phyloP scores from a whole-genome alignment of 345 rosid genomes.

The Rhodamnia argentea region DNA sequence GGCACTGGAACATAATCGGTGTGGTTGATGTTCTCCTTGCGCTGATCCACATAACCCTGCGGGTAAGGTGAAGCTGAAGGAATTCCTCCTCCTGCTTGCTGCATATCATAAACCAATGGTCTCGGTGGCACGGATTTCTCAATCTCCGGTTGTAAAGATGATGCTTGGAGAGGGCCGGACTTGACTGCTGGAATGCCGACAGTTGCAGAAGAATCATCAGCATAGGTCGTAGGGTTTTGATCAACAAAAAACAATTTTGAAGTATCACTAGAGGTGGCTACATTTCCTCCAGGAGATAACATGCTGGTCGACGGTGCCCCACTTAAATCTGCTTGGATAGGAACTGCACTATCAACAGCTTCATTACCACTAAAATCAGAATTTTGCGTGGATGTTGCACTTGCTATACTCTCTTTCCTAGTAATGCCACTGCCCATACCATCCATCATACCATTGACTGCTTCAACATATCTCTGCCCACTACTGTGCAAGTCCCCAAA shows the following conservation, averaged over 20 bases:
- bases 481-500: constrained; percentile 40
- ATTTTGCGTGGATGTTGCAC: constrained; percentile 55
- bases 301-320: constrained; percentile 19
- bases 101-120: constrained; percentile 29
- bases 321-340: constrained; percentile 25
- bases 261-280: constrained; percentile 14
- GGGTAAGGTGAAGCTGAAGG: constrained; percentile 12
- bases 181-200: constrained; percentile 21
- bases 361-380: constrained; percentile 51
- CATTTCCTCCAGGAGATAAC: constrained; percentile 24
- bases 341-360: constrained; percentile 25
- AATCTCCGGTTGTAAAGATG: constrained; percentile 23
- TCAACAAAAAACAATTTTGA: constrained; percentile 18
- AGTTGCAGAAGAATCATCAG: constrained; percentile 27
- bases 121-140: constrained; percentile 29
- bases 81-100: constrained; percentile 15
- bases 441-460: constrained; percentile 47
- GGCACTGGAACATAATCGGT: constrained; percentile 23
- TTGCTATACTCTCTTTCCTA: constrained; percentile 56
- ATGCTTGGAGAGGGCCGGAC: constrained; percentile 24
- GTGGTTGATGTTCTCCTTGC: constrained; percentile 19
- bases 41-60: constrained; percentile 31
- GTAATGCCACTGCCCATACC: constrained; percentile 19
- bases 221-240: constrained; percentile 14
- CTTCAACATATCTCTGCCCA: constrained; percentile 62